Evolutionary conservation across 331 rosid genomes (phyloP).

Genomic region (Malus hybrid): DNA sequence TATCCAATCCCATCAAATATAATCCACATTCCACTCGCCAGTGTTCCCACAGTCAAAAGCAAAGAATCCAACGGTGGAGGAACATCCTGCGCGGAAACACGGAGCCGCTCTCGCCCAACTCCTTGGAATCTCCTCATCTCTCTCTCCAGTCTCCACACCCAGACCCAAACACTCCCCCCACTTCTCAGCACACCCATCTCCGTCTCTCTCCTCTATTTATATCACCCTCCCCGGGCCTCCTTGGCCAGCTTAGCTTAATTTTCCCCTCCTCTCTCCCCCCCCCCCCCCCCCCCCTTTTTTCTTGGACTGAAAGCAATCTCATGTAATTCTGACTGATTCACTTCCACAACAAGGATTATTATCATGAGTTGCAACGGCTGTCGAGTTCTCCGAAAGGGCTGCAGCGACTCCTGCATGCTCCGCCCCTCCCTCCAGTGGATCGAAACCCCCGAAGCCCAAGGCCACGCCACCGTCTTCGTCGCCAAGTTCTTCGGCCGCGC

Average conservation of each 20-base stretch:
- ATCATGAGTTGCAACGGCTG: constrained; percentile 98
- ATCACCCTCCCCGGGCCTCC: neutral
- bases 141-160: neutral
- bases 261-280: neutral
- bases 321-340: neutral
- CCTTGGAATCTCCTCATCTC: constrained; percentile 65
- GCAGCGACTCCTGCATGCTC: constrained; percentile 85
- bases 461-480: constrained; percentile 89
- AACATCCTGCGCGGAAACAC: constrained; percentile 96
- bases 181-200: neutral
- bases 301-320: constrained; percentile 6
- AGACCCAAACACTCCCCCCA: neutral
- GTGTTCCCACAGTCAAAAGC: neutral
- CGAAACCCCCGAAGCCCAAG: constrained; percentile 83
- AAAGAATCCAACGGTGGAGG: constrained; percentile 80
- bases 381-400: constrained; percentile 95
- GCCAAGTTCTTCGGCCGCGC: constrained; percentile 99
- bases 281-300: neutral
- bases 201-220: neutral
- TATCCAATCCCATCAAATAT: neutral
- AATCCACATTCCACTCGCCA: neutral
- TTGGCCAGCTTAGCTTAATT: neutral
- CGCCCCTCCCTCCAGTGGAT: constrained; percentile 97
- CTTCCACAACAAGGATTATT: neutral
- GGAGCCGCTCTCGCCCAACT: constrained; percentile 92